These are phyloP conservation scores for Panellus pusillus DNA, from an alignment of 768 basidiomycete species.

Conservation along the genomic window DNA sequence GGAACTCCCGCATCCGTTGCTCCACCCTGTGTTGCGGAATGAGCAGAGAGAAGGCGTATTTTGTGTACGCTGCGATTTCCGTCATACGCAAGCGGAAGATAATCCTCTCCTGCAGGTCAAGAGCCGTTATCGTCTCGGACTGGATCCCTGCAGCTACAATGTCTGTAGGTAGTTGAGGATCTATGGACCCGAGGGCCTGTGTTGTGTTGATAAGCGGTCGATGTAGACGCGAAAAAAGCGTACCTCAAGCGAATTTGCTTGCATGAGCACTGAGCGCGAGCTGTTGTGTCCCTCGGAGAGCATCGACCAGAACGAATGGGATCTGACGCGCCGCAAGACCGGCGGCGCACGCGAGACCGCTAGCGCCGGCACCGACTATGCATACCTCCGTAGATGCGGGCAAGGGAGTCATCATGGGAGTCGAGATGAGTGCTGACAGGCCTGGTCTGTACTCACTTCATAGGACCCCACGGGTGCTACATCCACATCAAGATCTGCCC, in stretches of 20 bases:
- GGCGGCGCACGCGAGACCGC: constrained; percentile 28
- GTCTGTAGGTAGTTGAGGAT: constrained; percentile 1
- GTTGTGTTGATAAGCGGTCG: neutral
- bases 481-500: too few relatives aligned
- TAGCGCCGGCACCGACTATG: constrained; percentile 22
- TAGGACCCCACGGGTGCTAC: too few relatives aligned
- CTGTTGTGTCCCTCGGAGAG: constrained; percentile 31
- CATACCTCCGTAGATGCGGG: constrained; percentile 9
- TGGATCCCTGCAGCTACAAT: constrained; percentile 2
- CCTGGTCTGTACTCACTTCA: too few relatives aligned
- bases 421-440: too few relatives aligned
- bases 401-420: neutral
- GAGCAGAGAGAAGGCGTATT: constrained; percentile 35
- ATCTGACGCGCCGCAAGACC: constrained; percentile 37
- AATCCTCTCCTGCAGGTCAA: constrained; percentile 36
- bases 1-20: constrained; percentile 30
- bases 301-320: constrained; percentile 41
- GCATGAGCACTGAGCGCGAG: constrained; percentile 43
- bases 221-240: neutral
- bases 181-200: constrained; percentile 18
- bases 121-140: constrained; percentile 33
- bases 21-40: constrained; percentile 42
- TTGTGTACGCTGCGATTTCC: constrained; percentile 29
- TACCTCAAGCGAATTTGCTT: constrained; percentile 50
- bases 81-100: constrained; percentile 30